Base-by-base conservation (phyloP, 2,329 filamentous ascomycete species). In the Fusarium sp. region DNA sequence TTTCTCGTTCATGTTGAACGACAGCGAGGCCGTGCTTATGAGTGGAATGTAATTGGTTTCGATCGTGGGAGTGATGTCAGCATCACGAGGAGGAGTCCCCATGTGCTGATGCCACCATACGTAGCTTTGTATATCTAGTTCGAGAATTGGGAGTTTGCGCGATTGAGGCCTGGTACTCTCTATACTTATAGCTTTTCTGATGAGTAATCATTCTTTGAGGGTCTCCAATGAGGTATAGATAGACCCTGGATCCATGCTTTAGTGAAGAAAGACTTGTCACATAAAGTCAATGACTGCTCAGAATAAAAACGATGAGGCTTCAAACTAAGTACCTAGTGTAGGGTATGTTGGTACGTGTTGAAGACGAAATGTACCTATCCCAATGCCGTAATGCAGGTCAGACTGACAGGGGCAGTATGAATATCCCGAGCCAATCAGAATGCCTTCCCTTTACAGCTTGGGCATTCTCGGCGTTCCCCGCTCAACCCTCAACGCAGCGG, bases 401-500 rank as follows among this genome's bases (percentile, higher is more conserved):
- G 42, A 47, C 57, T 65, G 38, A 47, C 65, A 72, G 70, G 62
- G 58, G 52, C 41, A 28, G 33, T 8, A 23, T 40, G 13, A 45
- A 57, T 38, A 33, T 42, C 46, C 54, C 42, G 65, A 56, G 28
- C 72, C 71, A 73, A 74, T 72, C 30, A 62, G 16, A 34, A 4
- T 2, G n/a, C 13, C 15, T 36, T 15, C 37, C 36, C 16, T n/a
- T 18, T 47, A 58, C 49, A 58, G 47, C 69, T 74, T 73, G 60
- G 67, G 70, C 62, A 74, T 64, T 44, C 36, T 53, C 50, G 47
- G 59, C 34, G 52, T 42, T 64, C 72, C 72, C 72, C 54, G 56
- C 67, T 59, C 72, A 72, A 70, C 72, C 72, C 70, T 68, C 47
- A 57, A 68, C 65, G 36, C 46, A 38, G 30, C 59, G 71, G 71